These are phyloP conservation scores for Exophiala sp. DNA, from an alignment of 2,329 filamentous ascomycete species.

Conservation along the genomic window DNA sequence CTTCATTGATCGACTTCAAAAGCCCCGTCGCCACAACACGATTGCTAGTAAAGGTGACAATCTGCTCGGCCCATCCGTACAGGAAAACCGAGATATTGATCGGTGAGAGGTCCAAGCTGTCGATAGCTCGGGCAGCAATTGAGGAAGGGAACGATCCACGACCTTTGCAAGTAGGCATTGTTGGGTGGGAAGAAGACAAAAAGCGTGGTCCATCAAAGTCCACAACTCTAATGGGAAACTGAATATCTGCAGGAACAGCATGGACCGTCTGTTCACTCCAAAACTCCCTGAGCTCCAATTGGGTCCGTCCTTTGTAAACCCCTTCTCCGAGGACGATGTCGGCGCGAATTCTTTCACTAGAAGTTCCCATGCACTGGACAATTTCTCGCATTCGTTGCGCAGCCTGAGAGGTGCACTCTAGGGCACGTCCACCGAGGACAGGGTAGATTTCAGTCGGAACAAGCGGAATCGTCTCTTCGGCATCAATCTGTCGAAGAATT, in stretches of 20 bases:
- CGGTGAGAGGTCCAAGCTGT: constrained; percentile 44
- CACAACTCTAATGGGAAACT: constrained; percentile 56
- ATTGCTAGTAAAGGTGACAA: constrained; percentile 68
- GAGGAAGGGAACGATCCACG: constrained; percentile 6
- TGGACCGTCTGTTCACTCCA: constrained; percentile 34
- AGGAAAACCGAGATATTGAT: constrained; percentile 67
- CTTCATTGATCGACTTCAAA: constrained; percentile 36
- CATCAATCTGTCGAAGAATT: constrained; percentile 58
- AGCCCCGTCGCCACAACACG: constrained; percentile 61
- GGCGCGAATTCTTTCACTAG: constrained; percentile 55
- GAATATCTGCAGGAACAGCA: constrained; percentile 47
- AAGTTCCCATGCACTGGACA: constrained; percentile 57
- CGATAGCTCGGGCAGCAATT: constrained; percentile 3
- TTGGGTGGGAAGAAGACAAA: not conserved
- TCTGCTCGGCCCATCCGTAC: constrained; percentile 59
- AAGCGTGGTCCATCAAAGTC: constrained; percentile 40
- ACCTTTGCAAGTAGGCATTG: not conserved
- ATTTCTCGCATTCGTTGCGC: constrained; percentile 62
- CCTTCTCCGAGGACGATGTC: constrained; percentile 52
- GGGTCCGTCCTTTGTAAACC: constrained; percentile 32
- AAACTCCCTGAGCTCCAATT: constrained; percentile 45
- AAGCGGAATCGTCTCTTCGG: constrained; percentile 57
- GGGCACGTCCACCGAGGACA: constrained; percentile 48
- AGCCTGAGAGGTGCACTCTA: constrained; percentile 63
- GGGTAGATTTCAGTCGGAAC: constrained; percentile 59